Base-by-base conservation (phyloP, 352 stramenopile species). In the Globisporangium camurandrum region DNA sequence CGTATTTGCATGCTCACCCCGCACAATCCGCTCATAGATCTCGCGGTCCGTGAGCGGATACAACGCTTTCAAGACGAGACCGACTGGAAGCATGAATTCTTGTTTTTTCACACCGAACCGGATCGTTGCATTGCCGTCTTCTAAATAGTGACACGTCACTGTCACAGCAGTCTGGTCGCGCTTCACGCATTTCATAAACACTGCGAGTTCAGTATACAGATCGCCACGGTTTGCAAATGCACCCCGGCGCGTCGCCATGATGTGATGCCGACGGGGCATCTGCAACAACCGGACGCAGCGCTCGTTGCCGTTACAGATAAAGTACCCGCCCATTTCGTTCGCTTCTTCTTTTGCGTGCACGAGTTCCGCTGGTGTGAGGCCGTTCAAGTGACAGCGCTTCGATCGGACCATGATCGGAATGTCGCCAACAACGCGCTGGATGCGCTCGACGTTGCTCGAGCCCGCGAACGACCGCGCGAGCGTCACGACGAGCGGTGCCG, bases 301-400 rank as follows among this genome's bases (percentile, higher is more conserved):
- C 75, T 99, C 97, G 71, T 99, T 98, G 27, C 97, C 97, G 67
- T 98, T 98, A 60, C 98, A 97, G 54, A 99, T 98, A 58, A 99
- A 99, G 62, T 99, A 99, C 37, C 97, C 97, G 45, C 97, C 97
- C 75, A 99, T 95, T 61, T 99, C 97, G 53, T 96, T 97, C 51
- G 93, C 84, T 66, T 99, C 93, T 70, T 98, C 87, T 9, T 79
- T 63, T 42, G 66, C 69, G 55, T 90, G 62, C 8, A 98, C 82
- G 20, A 98, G 70, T 56, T 98, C 67, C 1, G 68, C 57, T 1
- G 94, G 90, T 23, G 64, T 69, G 46, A 97, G 81, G 5, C 77
- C 78, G 43, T 86, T 65, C 28, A 99, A 74, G 69, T 99, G 95
- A 77, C 96, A 99, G 24, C 83, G 86, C 56, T 97, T 95, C 22